Percentiles rank a stretch among this genome's conserved stretches.
Evolutionary conservation across 768 basidiomycete species (phyloP).

Genomic region (Suillus occidentalis): DNA sequence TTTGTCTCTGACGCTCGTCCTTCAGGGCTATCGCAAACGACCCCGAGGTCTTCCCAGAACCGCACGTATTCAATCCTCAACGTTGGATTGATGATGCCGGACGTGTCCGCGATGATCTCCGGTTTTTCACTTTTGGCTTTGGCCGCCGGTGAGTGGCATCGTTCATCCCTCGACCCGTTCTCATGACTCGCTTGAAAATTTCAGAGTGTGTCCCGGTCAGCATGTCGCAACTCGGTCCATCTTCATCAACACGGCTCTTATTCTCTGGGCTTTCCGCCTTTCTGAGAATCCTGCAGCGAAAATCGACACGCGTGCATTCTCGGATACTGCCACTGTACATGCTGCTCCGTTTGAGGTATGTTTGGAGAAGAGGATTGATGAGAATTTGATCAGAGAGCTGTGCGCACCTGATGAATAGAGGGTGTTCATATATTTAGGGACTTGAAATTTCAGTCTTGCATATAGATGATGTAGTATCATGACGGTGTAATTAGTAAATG

Average conservation of each 20-base stretch:
- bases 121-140: conserved; percentile 36
- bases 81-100: conserved; percentile 44
- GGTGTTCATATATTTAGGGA: not conserved
- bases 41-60: conserved; percentile 52
- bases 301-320: conserved; percentile 61
- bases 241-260: conserved; percentile 59
- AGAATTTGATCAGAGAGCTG: conserved; percentile 5
- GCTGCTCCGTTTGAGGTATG: conserved; percentile 55
- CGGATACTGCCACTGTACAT: conserved; percentile 57
- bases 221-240: conserved; percentile 47
- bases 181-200: not conserved
- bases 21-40: conserved; percentile 48
- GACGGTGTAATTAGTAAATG: no score
- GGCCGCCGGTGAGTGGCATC: conserved; percentile 29
- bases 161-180: not conserved
- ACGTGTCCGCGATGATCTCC: conserved; percentile 24
- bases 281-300: conserved; percentile 45
- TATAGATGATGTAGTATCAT: no score
- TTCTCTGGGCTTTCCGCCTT: conserved; percentile 63
- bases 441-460: not conserved
- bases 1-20: not conserved
- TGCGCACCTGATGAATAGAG: not conserved
- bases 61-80: conserved; percentile 53
- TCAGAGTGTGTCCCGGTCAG: conserved; percentile 57
- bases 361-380: conserved; percentile 45